phyloP scores from a whole-genome alignment of 345 rosid species.

The Excoecaria agallocha region DNA sequence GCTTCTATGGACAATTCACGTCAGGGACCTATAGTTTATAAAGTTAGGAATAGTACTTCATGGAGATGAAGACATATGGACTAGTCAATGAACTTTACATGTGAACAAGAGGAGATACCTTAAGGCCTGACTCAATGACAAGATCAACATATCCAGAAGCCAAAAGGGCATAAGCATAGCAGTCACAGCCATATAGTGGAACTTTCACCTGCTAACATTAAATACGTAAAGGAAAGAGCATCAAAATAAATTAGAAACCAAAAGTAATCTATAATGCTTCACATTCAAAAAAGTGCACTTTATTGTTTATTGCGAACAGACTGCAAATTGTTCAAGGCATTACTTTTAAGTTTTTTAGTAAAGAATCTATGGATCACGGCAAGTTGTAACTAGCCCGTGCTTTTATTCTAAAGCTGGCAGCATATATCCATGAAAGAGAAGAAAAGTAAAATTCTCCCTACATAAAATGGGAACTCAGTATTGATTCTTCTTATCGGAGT shows the following conservation, averaged over 20 bases:
- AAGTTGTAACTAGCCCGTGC: neutral
- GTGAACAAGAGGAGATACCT: slow-evolving; percentile 41
- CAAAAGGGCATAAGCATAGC: slow-evolving; percentile 94
- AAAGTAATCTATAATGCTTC: neutral
- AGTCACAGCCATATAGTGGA: slow-evolving; percentile 93
- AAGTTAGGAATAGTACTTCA: neutral
- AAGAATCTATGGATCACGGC: neutral
- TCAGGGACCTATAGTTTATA: neutral
- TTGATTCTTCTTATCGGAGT: neutral
- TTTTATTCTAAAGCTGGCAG: neutral
- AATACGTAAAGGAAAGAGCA: neutral
- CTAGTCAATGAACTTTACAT: neutral
- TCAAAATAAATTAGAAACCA: neutral
- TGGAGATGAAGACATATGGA: neutral
- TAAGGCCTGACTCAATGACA: slow-evolving; percentile 85
- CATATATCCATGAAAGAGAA: neutral
- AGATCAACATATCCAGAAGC: slow-evolving; percentile 97
- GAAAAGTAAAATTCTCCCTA: neutral
- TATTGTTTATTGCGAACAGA: neutral
- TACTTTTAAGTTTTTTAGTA: neutral
- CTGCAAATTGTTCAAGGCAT: neutral
- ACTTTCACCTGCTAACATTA: slow-evolving; percentile 63
- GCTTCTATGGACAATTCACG: neutral
- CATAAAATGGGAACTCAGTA: neutral
- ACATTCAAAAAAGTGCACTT: neutral